phyloP scores from a whole-genome alignment of 1,284 basidiomycete genomes.

The Cutaneotrichosporon spelunceum region DNA sequence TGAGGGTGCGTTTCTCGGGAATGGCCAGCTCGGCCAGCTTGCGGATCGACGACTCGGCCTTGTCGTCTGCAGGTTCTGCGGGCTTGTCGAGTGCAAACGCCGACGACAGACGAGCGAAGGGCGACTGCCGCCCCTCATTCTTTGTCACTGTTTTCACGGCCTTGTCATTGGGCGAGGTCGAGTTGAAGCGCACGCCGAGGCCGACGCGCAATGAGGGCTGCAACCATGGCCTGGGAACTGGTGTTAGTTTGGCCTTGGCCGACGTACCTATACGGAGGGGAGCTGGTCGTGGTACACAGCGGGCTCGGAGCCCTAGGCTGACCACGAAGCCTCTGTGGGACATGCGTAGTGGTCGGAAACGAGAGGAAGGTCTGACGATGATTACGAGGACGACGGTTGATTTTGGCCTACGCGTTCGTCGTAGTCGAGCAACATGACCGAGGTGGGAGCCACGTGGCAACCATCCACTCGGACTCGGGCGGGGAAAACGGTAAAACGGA shows the following conservation, averaged over 20 bases:
- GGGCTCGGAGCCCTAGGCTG: slow-evolving; percentile 18
- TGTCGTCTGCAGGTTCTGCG: slow-evolving; percentile 3
- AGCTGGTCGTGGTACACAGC: not conserved
- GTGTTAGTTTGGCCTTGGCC: not conserved
- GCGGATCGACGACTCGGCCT: slow-evolving; percentile 51
- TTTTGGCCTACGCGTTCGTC: too few species aligned
- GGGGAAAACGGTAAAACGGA: too few species aligned
- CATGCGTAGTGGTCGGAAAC: slow-evolving; percentile 6
- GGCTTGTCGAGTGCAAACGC: slow-evolving; percentile 9
- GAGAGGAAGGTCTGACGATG: not conserved
- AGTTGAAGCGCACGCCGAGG: slow-evolving; percentile 15
- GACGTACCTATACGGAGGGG: not conserved
- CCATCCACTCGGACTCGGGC: too few species aligned
- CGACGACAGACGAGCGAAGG: slow-evolving; percentile 1
- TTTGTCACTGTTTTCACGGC: not conserved
- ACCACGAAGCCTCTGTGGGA: slow-evolving; percentile 15
- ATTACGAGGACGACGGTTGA: not conserved
- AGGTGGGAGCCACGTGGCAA: too few species aligned
- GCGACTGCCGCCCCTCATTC: slow-evolving; percentile 1
- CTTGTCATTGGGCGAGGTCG: not conserved
- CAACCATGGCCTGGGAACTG: not conserved
- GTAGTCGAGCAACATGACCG: too few species aligned
- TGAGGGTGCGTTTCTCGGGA: slow-evolving; percentile 70
- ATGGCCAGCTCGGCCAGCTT: slow-evolving; percentile 73
- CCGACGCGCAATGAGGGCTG: not conserved